A percentile compares a stretch with the other conserved stretches of the same genome.
Evolutionary conservation across 2,329 filamentous ascomycete species (phyloP).

Genomic region (Seiridium cupressi): DNA sequence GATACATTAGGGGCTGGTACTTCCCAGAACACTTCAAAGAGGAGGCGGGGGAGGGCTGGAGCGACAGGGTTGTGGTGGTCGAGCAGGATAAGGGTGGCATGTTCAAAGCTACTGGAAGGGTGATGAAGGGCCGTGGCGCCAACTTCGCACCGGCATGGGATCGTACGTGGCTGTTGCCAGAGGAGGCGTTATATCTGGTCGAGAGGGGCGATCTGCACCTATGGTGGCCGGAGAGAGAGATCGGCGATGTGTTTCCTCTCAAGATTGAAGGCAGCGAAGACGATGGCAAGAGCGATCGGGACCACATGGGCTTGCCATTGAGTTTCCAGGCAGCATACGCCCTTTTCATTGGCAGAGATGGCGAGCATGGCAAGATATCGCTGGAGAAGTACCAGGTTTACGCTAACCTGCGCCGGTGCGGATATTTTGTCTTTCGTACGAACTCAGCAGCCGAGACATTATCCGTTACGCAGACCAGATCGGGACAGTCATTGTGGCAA

Average conservation of each 20-base stretch:
- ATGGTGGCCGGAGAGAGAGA: constrained; percentile 68
- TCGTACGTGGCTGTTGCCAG: constrained; percentile 80
- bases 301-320: constrained; percentile 67
- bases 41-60: constrained; percentile 22
- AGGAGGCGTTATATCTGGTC: constrained; percentile 86
- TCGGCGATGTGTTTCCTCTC: constrained; percentile 47
- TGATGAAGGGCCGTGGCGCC: constrained; percentile 50
- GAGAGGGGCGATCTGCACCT: constrained; percentile 87
- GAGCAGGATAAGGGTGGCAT: constrained; percentile 67
- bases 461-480: constrained; percentile 8
- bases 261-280: constrained; percentile 25
- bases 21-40: constrained; percentile 59
- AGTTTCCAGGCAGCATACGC: constrained; percentile 90
- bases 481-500: constrained; percentile 40
- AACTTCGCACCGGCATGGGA: constrained; percentile 52
- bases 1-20: constrained; percentile 69
- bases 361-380: constrained; percentile 56
- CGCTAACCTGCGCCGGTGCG: constrained; percentile 75
- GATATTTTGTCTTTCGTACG: constrained; percentile 78
- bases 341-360: constrained; percentile 72
- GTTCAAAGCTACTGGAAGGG: constrained; percentile 74
- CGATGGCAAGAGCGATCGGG: constrained; percentile 47
- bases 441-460: constrained; percentile 30
- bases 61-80: constrained; percentile 62
- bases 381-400: constrained; percentile 89